Conservation (phyloP, 176 grass and related monocot genomes). For the Eragrostis nindensis region DNA sequence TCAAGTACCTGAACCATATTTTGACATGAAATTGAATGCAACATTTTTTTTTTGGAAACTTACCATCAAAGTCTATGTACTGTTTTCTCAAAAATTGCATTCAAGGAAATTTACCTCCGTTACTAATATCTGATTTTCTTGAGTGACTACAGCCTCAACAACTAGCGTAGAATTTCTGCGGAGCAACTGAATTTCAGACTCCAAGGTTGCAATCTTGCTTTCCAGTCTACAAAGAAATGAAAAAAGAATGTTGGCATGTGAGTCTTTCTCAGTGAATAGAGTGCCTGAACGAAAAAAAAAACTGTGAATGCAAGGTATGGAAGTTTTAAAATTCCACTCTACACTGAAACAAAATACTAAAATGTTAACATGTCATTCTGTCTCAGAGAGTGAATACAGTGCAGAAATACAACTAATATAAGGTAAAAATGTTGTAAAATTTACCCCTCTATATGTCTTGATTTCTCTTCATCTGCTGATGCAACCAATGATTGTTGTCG, state of each 20-base stretch:
- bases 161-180: constrained; percentile 44
- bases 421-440: neutral
- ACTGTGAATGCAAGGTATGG: neutral
- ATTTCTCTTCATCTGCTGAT: constrained; percentile 76
- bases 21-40: constrained; percentile 19
- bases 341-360: too few species aligned
- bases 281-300: constrained; percentile 13
- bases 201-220: constrained; percentile 72
- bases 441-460: constrained; percentile 76
- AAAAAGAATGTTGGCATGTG: neutral
- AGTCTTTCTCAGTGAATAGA: constrained; percentile 9
- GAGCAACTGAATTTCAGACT: constrained; percentile 70
- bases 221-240: constrained; percentile 50
- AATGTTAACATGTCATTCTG: neutral
- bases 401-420: neutral
- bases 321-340: constrained; percentile 51
- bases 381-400: neutral
- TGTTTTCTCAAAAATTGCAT: constrained; percentile 12
- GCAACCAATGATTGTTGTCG: constrained; percentile 72
- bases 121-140: constrained; percentile 44
- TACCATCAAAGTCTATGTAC: neutral
- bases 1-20: constrained; percentile 57
- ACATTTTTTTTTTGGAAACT: constrained; percentile 6
- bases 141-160: constrained; percentile 44
- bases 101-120: constrained; percentile 54